These are phyloP conservation scores for Acer saccharum DNA, from an alignment of 345 rosid species.

Conservation along the genomic window DNA sequence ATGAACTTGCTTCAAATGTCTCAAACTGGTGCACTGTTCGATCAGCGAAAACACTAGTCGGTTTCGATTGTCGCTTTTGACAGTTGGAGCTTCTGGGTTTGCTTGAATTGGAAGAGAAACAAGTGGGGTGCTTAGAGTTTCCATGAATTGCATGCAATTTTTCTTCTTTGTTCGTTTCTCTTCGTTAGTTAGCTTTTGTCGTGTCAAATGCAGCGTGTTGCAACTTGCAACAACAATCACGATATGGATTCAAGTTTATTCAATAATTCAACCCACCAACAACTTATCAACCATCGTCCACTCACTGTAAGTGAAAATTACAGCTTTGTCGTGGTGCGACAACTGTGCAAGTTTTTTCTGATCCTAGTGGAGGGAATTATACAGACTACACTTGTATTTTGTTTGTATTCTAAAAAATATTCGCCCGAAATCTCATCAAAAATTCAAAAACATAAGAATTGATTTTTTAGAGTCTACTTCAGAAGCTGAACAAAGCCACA, in stretches of 20 bases:
- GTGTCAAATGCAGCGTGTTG: neutral
- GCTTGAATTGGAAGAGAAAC: slow-evolving; percentile 44
- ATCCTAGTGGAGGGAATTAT: no score
- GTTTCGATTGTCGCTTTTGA: slow-evolving; percentile 35
- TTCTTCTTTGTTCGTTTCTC: no score
- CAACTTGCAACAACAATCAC: neutral
- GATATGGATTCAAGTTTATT: neutral
- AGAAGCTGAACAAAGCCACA: no score
- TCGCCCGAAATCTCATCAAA: no score
- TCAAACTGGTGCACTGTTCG: slow-evolving; percentile 39
- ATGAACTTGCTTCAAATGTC: slow-evolving; percentile 61
- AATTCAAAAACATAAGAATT: no score
- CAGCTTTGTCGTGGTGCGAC: no score
- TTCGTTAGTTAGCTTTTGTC: no score
- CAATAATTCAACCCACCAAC: neutral
- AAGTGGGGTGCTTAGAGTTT: slow-evolving; percentile 28
- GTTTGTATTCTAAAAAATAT: no score
- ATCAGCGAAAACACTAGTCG: slow-evolving; percentile 36
- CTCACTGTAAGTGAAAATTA: neutral
- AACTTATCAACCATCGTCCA: neutral
- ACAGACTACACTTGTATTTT: no score
- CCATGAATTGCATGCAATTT: slow-evolving; percentile 21
- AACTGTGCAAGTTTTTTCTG: no score
- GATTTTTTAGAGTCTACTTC: no score
- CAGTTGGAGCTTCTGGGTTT: slow-evolving; percentile 23